Evolutionary conservation across 768 basidiomycete species (phyloP).

Genomic region (Tylopilus cervinicoccineus): DNA sequence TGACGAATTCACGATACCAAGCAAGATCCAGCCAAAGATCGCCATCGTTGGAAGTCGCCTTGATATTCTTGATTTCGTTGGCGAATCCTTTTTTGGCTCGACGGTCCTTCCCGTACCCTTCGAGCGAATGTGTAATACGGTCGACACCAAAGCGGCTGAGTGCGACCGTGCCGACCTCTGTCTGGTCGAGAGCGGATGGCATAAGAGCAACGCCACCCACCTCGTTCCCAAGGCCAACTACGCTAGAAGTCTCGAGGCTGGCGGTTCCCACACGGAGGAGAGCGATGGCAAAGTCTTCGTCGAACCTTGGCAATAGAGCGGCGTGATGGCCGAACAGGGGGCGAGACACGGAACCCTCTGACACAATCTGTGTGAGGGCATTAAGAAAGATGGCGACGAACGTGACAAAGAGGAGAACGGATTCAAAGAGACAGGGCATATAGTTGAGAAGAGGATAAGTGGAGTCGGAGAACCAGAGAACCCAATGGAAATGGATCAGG

Average conservation of each 20-base stretch:
- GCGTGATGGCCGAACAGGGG: constrained; percentile 51
- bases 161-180: constrained; percentile 34
- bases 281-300: constrained; percentile 72
- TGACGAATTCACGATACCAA: constrained; percentile 39
- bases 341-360: constrained; percentile 54
- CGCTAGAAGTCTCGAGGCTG: constrained; percentile 69
- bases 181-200: constrained; percentile 7
- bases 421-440: constrained; percentile 70
- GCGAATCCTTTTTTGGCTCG: constrained; percentile 36
- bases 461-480: constrained; percentile 45
- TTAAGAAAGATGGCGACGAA: constrained; percentile 59
- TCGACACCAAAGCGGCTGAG: constrained; percentile 42
- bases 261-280: constrained; percentile 71
- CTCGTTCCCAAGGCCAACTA: constrained; percentile 72
- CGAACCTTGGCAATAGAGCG: constrained; percentile 47
- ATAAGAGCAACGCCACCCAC: constrained; percentile 48
- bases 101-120: constrained; percentile 23
- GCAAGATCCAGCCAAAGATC: constrained; percentile 39
- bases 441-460: constrained; percentile 72
- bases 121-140: constrained; percentile 30
- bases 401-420: constrained; percentile 53
- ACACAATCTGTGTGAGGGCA: constrained; percentile 59
- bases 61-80: constrained; percentile 49
- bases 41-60: constrained; percentile 30
- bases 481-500: constrained; percentile 64